A percentile compares a stretch with the other conserved stretches of the same genome.
Evolutionary conservation across 192 early-diverging fungal genomes (phyloP).

Genomic region (Coemansia sp.): DNA sequence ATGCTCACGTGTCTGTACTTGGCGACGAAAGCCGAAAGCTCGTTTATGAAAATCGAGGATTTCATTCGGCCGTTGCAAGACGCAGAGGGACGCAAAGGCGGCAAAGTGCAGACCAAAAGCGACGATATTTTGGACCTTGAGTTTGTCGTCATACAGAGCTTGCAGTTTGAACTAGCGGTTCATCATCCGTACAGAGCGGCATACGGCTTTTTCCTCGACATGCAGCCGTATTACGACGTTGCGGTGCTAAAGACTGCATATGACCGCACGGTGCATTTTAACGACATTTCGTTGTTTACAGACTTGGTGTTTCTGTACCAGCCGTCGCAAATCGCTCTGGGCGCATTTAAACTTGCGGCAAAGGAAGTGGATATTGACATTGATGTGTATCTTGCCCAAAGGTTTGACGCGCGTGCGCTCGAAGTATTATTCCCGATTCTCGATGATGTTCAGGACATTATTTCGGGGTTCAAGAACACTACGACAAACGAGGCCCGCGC

Average conservation of each 20-base stretch:
- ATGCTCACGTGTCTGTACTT: constrained; percentile 77
- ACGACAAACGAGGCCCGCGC: constrained; percentile 55
- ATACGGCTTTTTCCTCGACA: constrained; percentile 73
- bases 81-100: constrained; percentile 38
- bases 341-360: constrained; percentile 62
- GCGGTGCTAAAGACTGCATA: constrained; percentile 50
- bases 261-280: constrained; percentile 55
- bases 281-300: constrained; percentile 64
- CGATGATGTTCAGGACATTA: constrained; percentile 53
- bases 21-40: constrained; percentile 74
- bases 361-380: constrained; percentile 60
- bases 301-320: constrained; percentile 75
- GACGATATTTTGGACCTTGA: constrained; percentile 63
- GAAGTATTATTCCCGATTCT: constrained; percentile 54
- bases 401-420: constrained; percentile 45
- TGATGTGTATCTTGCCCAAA: constrained; percentile 51
- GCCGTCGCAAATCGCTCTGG: constrained; percentile 74
- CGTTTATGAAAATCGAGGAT: constrained; percentile 70
- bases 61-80: constrained; percentile 54
- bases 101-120: constrained; percentile 44
- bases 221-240: constrained; percentile 55
- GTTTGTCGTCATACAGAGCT: constrained; percentile 67
- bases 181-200: constrained; percentile 72
- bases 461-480: constrained; percentile 45
- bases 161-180: constrained; percentile 72